Evolutionary conservation across 2,329 filamentous ascomycete genomes (phyloP), one percentile per base, ranked within the genome.

Genomic region (Fragosphaeria purpurea): DNA sequence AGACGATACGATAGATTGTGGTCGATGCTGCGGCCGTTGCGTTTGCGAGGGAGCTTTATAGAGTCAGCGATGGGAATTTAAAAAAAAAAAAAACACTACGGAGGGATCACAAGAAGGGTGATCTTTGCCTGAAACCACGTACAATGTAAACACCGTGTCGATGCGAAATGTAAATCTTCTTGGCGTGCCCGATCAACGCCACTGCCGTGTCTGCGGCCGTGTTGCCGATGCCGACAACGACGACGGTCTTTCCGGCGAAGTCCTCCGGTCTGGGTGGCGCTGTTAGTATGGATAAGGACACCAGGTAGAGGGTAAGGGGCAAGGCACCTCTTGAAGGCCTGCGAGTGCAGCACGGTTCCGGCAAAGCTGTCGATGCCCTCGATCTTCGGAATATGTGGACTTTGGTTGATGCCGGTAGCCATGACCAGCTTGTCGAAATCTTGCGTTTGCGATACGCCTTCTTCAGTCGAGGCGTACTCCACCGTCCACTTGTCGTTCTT

Each of bases 181-280:
- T 56, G 1, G 67, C 66, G 7, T 65, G 58, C 0, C 61, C 60
- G 0, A 64, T 57, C 5, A 73, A 59, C 5, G 60, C 59, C 2
- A 65, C 61, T 9, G 66, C 60, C 4, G 67, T 57, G 50, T 71
- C 67, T 22, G 61, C 63, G 0, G 63, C 58, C 1, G 67, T 71
- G 44, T 66, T 68, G 12, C 67, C 67, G 32, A 73, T 57, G 6
- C 72, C 72, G 3, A 74, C 60, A 0, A 75, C 59, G 1, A 75
- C 50, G 2, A 75, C 68, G 8, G 60, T 69, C 54, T 72, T 69
- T 6, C 60, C 66, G 10, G 63, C 61, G 57, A 70, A 73, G 13
- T 59, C 57, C 2, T 61, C 57, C 2, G 65, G 58, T 4, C 63
- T 63, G 39, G 13, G 32, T 11, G 3, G 35, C 22, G 22, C 22